Percentiles rank a stretch among this genome's conserved stretches.
Evolutionary conservation across 345 rosid species (phyloP).

Genomic region (Melaleuca alternifolia): DNA sequence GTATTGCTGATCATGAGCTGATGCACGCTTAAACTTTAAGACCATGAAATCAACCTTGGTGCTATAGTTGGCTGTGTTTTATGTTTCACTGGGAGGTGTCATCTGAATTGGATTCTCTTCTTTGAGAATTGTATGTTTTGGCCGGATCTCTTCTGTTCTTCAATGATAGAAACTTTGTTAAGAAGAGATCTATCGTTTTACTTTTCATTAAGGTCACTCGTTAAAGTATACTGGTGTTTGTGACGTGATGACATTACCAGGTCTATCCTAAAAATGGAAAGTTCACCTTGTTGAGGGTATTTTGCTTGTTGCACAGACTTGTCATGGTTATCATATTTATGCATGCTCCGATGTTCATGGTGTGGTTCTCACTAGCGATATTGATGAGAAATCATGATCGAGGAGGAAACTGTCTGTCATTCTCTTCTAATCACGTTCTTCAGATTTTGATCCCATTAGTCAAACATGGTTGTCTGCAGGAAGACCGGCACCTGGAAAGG

Average conservation of each 20-base stretch:
- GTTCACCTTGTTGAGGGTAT: background rate
- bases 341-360: background rate
- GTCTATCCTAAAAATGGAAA: background rate
- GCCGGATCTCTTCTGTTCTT: background rate
- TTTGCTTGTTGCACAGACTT: background rate
- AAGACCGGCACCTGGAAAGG: constrained; percentile 80
- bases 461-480: constrained; percentile 28
- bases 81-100: background rate
- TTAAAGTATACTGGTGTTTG: background rate
- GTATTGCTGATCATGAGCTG: background rate
- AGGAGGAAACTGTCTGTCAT: fast-evolving
- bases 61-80: background rate
- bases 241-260: background rate
- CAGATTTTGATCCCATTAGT: background rate
- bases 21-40: background rate
- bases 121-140: background rate
- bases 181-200: background rate
- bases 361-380: background rate
- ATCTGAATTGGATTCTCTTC: background rate
- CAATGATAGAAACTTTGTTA: background rate
- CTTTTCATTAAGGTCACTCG: background rate
- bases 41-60: background rate
- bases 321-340: background rate
- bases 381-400: background rate
- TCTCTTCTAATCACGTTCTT: background rate